Evolutionary conservation across 768 basidiomycete species (phyloP).

Genomic region (Chiua virens): DNA sequence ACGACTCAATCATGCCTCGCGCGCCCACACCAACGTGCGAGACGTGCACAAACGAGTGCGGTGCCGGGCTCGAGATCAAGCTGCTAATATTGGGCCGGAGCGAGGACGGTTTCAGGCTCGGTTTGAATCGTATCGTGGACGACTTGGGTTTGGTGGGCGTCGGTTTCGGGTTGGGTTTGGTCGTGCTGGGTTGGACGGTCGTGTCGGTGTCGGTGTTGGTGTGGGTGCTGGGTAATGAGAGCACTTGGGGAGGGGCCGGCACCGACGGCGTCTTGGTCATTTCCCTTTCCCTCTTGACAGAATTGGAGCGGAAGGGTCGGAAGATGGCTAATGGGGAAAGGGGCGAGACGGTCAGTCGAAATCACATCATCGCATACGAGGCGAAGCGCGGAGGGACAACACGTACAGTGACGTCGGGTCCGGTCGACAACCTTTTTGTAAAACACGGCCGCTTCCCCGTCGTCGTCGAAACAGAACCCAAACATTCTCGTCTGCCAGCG

Average conservation of each 20-base stretch:
- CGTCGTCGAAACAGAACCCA: slow-evolving; percentile 59
- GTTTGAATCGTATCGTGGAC: too few relatives aligned
- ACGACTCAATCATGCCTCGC: slow-evolving; percentile 51
- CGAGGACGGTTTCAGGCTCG: too few relatives aligned
- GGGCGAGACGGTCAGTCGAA: neutral
- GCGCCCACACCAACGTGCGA: slow-evolving; percentile 61
- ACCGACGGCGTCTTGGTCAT: slow-evolving; percentile 37
- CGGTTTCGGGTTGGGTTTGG: too few relatives aligned
- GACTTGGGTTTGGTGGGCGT: too few relatives aligned
- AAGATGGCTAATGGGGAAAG: slow-evolving; percentile 20
- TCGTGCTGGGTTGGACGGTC: too few relatives aligned
- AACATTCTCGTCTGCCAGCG: slow-evolving; percentile 42
- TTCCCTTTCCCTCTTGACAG: slow-evolving; percentile 25
- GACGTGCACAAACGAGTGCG: slow-evolving; percentile 65
- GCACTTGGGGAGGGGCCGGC: slow-evolving; percentile 18
- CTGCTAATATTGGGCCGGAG: slow-evolving; percentile 26
- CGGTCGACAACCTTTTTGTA: slow-evolving; percentile 60
- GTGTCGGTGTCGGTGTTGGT: too few relatives aligned
- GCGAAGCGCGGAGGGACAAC: slow-evolving; percentile 1
- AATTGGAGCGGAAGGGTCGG: slow-evolving; percentile 28
- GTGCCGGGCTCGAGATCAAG: slow-evolving; percentile 58
- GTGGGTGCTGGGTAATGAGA: too few relatives aligned
- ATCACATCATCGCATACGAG: neutral
- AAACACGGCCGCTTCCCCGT: slow-evolving; percentile 56
- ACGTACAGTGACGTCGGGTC: slow-evolving; percentile 43